Base-by-base conservation (phyloP, 2,329 filamentous ascomycete species). In the Clonostachys chloroleuca region DNA sequence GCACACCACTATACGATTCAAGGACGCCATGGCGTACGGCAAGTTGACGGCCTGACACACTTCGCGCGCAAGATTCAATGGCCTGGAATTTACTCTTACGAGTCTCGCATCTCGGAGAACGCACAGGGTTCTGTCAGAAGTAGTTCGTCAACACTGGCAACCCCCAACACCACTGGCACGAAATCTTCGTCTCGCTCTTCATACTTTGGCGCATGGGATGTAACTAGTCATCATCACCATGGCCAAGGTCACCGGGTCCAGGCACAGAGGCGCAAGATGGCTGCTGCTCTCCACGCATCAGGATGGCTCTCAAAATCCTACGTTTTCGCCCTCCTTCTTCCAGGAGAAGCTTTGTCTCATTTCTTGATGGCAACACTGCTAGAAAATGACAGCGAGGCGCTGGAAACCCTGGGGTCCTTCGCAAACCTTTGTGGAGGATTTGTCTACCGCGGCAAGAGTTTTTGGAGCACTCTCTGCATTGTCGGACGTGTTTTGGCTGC, bases 261-360 rank as follows among this genome's bases (percentile, higher is more conserved):
- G 6, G 67, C 72, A 3, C 71, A 77, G 48, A 70, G 77, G 35
- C 70, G 73, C 42, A 81, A 74, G 52, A 68, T 84, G 44, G 75
- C 80, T 14, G 78, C 81, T 3, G 76, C 76, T 2, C 65, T 85
- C 18, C 76, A 83, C 50, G 66, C 75, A 3, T 74, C 77, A 1
- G 83, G 84, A 2, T 87, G 83, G 84, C 70, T 87, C 16, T 85
- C 83, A 6, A 83, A 83, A 59, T 84, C 81, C 20, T 87, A 85
- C 54, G 67, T 86, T 8, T 86, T 81, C 34, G 83, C 83, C 1
- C 60, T 87, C 41, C 74, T 86, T 56, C 66, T 87, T 9, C 84
- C 83, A 0, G 83, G 83, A 4, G 83, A 87, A 52, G 73, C 74
- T 2, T 56, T 86, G 30, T 73, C 76, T 44, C 83, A 86, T 57